Evolutionary conservation across 1,284 basidiomycete genomes (phyloP).

Genomic region (Ganoderma sinense): DNA sequence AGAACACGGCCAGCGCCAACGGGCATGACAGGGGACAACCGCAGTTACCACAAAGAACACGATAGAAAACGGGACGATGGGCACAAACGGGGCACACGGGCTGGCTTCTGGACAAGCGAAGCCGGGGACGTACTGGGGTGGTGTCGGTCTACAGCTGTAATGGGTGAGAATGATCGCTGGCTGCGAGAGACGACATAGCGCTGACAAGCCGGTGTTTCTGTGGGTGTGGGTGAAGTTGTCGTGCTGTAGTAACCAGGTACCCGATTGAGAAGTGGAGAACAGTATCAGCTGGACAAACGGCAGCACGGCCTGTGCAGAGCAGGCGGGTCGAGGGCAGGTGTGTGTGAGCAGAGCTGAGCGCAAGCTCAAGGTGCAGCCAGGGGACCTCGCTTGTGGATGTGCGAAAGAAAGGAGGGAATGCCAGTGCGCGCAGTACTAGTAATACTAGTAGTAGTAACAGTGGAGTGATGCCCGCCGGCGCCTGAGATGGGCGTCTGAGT

Average conservation of each 20-base stretch:
- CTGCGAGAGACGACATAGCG: not conserved
- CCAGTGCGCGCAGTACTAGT: too few species aligned
- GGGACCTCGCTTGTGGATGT: not conserved
- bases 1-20: not conserved
- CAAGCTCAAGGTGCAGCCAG: not conserved
- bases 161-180: not conserved
- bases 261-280: not conserved
- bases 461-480: not conserved
- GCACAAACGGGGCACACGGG: not conserved
- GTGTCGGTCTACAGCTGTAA: not conserved
- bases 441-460: not conserved
- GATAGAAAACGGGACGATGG: not conserved
- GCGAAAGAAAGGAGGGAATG: not conserved
- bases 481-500: conserved; percentile 5
- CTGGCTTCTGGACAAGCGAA: not conserved
- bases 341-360: not conserved
- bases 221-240: not conserved
- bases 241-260: not conserved
- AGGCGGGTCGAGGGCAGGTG: not conserved
- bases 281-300: not conserved
- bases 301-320: not conserved
- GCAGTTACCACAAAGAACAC: not conserved
- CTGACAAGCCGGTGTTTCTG: not conserved
- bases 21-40: not conserved
- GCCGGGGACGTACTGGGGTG: not conserved